A percentile compares a stretch with the other conserved stretches of the same genome.
Conservation (phyloP, 2,329 filamentous ascomycete genomes). For the Penicillium sp. region DNA sequence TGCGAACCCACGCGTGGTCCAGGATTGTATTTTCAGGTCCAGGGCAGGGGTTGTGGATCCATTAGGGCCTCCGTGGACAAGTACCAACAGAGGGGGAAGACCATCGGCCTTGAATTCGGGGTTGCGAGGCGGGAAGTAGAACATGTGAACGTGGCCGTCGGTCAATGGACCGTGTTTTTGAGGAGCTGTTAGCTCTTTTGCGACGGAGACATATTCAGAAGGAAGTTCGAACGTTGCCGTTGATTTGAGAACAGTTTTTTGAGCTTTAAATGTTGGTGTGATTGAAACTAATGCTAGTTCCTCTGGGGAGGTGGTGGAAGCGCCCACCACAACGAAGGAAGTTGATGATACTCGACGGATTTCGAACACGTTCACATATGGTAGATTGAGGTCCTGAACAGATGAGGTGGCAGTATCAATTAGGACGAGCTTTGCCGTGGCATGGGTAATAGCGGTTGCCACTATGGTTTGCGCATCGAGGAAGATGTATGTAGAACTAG, state of each 20-base stretch:
- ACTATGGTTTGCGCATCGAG: constrained; percentile 21
- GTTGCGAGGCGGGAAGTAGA: constrained; percentile 53
- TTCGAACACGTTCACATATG: constrained; percentile 20
- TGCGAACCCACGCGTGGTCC: constrained; percentile 56
- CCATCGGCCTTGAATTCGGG: constrained; percentile 41
- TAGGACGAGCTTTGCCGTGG: constrained; percentile 19
- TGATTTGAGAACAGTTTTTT: constrained; percentile 14
- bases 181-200: constrained; percentile 40
- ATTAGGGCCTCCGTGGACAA: constrained; percentile 56
- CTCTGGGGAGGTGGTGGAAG: constrained; percentile 19
- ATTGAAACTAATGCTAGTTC: constrained; percentile 20
- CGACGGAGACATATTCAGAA: constrained; percentile 20
- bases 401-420: constrained; percentile 16
- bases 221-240: constrained; percentile 16
- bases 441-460: constrained; percentile 20
- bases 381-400: constrained; percentile 16
- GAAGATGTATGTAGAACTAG: constrained; percentile 20
- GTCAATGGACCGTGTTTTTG: constrained; percentile 28
- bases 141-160: constrained; percentile 41
- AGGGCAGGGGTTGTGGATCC: constrained; percentile 45
- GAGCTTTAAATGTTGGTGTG: constrained; percentile 4
- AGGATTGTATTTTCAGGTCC: constrained; percentile 51
- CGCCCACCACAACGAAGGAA: constrained; percentile 22
- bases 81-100: constrained; percentile 52
- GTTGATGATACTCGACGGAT: constrained; percentile 17